Evolutionary conservation across 2,329 filamentous ascomycete genomes (phyloP).

Genomic region (Graphilbum fragrans): DNA sequence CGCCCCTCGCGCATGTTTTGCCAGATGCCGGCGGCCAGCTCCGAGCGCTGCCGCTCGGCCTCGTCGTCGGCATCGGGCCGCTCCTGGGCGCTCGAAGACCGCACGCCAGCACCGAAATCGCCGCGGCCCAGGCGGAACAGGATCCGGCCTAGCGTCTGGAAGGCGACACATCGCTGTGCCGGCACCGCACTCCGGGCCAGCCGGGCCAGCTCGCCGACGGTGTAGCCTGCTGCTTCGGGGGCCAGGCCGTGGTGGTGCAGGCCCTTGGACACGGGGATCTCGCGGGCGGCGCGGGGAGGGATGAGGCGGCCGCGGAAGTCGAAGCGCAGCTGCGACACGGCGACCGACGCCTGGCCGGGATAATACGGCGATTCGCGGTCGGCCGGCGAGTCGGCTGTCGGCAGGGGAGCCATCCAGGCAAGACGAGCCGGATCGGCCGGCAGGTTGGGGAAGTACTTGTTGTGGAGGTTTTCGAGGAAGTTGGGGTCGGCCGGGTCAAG

Average conservation of each 20-base stretch:
- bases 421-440: conserved; percentile 75
- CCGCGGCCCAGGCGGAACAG: conserved; percentile 71
- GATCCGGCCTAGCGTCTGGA: conserved; percentile 78
- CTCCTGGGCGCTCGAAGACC: neutral
- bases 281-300: conserved; percentile 60
- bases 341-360: conserved; percentile 59
- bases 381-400: conserved; percentile 49
- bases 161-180: conserved; percentile 81
- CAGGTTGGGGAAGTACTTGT: conserved; percentile 86
- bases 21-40: conserved; percentile 74
- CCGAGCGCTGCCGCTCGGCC: conserved; percentile 12
- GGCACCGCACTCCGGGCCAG: conserved; percentile 72
- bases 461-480: conserved; percentile 74
- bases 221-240: conserved; percentile 90
- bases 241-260: conserved; percentile 90
- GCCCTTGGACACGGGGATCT: conserved; percentile 64
- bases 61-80: neutral
- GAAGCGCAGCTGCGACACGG: conserved; percentile 72
- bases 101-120: conserved; percentile 53
- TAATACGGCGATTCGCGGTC: conserved; percentile 70
- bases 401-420: conserved; percentile 76
- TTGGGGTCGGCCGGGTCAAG: conserved; percentile 74
- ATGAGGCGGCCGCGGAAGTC: conserved; percentile 74
- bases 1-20: conserved; percentile 61
- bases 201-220: conserved; percentile 71